Conservation (phyloP, 2,329 filamentous ascomycete genomes). For the Penicillium oxalicum region DNA sequence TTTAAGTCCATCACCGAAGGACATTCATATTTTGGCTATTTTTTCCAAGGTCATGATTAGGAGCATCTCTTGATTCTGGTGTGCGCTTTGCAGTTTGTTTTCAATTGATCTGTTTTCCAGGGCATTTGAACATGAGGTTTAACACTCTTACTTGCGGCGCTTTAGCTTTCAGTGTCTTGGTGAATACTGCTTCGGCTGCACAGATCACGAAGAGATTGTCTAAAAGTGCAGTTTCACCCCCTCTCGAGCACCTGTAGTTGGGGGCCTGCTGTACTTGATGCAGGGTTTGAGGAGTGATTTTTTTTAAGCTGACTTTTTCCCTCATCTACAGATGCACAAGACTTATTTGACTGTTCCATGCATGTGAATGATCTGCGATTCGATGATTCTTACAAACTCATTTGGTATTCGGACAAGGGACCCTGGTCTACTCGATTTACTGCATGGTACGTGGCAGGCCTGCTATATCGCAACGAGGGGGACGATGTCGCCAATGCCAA, state of each 20-base stretch:
- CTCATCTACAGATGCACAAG: constrained; percentile 25
- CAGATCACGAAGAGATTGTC: constrained; percentile 3
- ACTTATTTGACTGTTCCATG: constrained; percentile 49
- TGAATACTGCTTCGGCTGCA: neutral
- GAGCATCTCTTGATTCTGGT: too few relatives aligned
- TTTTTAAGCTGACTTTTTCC: too few relatives aligned
- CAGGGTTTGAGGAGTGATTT: too few relatives aligned
- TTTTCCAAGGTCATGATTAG: too few relatives aligned
- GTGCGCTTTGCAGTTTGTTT: too few relatives aligned
- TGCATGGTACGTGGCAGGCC: constrained; percentile 55
- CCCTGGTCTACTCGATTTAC: constrained; percentile 54
- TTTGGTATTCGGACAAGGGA: constrained; percentile 47
- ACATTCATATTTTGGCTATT: neutral
- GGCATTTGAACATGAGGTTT: neutral
- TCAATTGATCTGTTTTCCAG: neutral
- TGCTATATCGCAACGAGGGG: constrained; percentile 51
- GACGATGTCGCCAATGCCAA: constrained; percentile 48
- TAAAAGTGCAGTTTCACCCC: neutral
- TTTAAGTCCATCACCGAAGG: too few relatives aligned
- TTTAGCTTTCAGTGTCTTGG: neutral
- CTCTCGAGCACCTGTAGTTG: too few relatives aligned
- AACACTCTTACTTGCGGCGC: neutral
- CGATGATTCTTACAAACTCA: constrained; percentile 48
- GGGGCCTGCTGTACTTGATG: too few relatives aligned
- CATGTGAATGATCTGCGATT: constrained; percentile 52